Evolutionary conservation across 2,329 filamentous ascomycete genomes (phyloP), one percentile per base, ranked within the genome.

Genomic region (Aspergillus spinulosporus): DNA sequence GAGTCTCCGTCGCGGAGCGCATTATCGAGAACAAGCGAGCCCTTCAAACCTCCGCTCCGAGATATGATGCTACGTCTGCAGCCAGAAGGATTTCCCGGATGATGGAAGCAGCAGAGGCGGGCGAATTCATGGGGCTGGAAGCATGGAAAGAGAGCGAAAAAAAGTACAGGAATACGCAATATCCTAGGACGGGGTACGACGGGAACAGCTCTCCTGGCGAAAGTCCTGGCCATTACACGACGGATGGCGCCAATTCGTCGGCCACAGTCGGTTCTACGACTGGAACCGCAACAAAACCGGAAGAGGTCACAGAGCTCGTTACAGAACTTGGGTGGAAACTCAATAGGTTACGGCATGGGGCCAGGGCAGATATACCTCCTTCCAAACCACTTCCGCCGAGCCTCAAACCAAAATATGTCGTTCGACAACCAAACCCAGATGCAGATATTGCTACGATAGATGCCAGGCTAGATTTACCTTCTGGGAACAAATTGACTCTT

Each of bases 71-170:
- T 46, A 71, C 69, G 21, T 65, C 68, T 40, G 69, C 74, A 11
- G 70, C 73, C 15, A 67, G 60, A 42, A 66, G 71, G 39, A 63
- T 77, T 7, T 68, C 71, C 5, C 64, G 66, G 8, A 77, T 77
- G 73, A 74, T 78, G 59, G 74, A 76, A 46, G 74, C 74, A 2
- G 76, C 76, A 2, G 76, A 78, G 56, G 71, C 72, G 2, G 75
- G 74, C 1, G 74, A 77, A 21, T 76, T 76, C 39, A 67, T 71
- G 54, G 72, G 74, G 0, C 48, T 76, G 46, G 71, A 70, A 7
- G 72, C 72, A 15, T 63, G 72, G 60, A 73, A 71, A 46, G 56
- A 66, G 54, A 62, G 67, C 52, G 64, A 67, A 37, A 50, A 57
- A 34, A 60, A 46, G 45, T 56, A 57, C 43, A 60, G 59, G 48